These are phyloP conservation scores for Clohesyomyces aquaticus DNA, from an alignment of 495 filamentous ascomycete species.

Conservation along the genomic window DNA sequence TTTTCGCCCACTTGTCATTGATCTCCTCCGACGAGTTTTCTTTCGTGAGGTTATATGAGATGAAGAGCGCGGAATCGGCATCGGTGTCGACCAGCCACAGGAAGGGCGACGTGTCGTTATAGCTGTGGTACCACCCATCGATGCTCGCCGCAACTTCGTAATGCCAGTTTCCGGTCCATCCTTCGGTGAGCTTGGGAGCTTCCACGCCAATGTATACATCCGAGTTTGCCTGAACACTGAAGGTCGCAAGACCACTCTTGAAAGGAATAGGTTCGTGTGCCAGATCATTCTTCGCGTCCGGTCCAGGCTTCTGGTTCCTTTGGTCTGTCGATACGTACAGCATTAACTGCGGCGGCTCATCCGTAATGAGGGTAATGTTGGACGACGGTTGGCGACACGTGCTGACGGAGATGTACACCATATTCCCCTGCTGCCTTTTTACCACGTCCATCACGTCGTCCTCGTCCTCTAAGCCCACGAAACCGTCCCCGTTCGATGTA, in stretches of 20 bases:
- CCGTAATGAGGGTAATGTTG: constrained; percentile 42
- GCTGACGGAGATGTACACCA: constrained; percentile 77
- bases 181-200: constrained; percentile 62
- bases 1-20: constrained; percentile 54
- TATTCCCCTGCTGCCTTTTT: constrained; percentile 25
- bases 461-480: constrained; percentile 8
- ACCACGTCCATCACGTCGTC: constrained; percentile 19
- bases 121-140: constrained; percentile 70
- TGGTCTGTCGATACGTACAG: constrained; percentile 74
- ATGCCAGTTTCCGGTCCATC: constrained; percentile 65
- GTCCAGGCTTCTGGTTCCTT: constrained; percentile 70
- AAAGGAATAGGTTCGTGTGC: constrained; percentile 53
- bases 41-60: constrained; percentile 70
- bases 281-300: constrained; percentile 48
- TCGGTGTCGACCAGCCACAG: constrained; percentile 82
- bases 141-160: constrained; percentile 84
- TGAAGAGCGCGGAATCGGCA: constrained; percentile 70
- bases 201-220: constrained; percentile 76
- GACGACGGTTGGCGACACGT: constrained; percentile 73
- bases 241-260: constrained; percentile 64
- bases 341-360: constrained; percentile 67
- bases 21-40: constrained; percentile 47
- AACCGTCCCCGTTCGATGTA: neutral
- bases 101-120: constrained; percentile 53
- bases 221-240: constrained; percentile 56